phyloP scores from a whole-genome alignment of 768 basidiomycete species.

The Cystobasidium tubakii region DNA sequence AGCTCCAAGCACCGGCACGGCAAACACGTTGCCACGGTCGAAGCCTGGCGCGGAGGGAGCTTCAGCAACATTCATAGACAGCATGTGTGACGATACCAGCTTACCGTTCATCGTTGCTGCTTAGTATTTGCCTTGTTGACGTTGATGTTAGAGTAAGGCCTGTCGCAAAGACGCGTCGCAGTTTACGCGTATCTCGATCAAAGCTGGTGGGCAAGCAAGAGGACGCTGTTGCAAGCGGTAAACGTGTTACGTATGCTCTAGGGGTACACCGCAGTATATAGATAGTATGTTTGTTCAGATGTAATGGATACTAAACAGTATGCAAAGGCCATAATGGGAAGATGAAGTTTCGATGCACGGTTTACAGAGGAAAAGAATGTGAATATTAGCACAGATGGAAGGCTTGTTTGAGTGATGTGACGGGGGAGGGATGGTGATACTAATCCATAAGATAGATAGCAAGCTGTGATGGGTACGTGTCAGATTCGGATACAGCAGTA shows the following conservation, averaged over 20 bases:
- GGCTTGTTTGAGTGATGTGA: neutral
- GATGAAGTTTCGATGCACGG: no score
- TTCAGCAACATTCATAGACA: neutral
- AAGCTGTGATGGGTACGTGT: neutral
- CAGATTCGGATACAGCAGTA: neutral
- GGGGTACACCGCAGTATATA: no score
- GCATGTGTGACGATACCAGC: neutral
- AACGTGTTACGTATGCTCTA: no score
- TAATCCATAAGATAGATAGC: conserved; percentile 29
- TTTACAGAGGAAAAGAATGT: no score
- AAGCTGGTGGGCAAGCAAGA: neutral
- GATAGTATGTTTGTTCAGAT: no score
- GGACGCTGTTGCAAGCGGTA: no score
- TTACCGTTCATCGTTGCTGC: neutral
- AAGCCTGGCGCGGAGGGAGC: conserved; percentile 10
- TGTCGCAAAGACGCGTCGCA: neutral
- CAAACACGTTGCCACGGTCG: conserved; percentile 26
- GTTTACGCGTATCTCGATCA: neutral
- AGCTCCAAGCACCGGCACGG: conserved; percentile 36
- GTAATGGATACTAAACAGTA: no score
- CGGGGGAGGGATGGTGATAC: neutral
- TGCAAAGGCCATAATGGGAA: no score
- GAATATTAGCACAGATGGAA: neutral
- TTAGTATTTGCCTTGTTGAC: no score
- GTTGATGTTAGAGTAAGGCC: neutral